Evolutionary conservation across 495 filamentous ascomycete genomes (phyloP), one percentile per base, ranked within the genome.

Genomic region (Penicillium maclennaniae): DNA sequence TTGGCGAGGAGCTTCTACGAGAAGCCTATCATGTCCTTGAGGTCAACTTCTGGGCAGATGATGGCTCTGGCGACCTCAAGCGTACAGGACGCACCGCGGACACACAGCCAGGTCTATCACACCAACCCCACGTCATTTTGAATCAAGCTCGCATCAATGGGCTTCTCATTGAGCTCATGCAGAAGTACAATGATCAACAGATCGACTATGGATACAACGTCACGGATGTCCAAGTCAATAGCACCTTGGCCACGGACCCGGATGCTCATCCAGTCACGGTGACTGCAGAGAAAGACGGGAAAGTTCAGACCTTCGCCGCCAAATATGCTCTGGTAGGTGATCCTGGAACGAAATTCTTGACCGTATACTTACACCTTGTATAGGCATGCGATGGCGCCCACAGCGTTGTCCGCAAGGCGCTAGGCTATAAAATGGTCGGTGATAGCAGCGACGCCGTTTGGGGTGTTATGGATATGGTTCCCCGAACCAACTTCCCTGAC

Each of bases 391-490:
- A 95, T 69, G 89, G 89, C 12, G 87, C 89, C 27, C 86, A 91
- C 62, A 88, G 84, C 61, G 68, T 69, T 31, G 75, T 91, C 20
- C 80, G 89, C 37, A 80, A 77, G 55, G 78, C 80, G 0, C 79
- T 95, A 19, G 86, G 86, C 3, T 83, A 81, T 62, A 75, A 77
- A 37, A 86, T 95, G 83, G 57, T 86, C 4, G 89, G 89, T 16
- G 88, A 95, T 61, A 84, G 76, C 58, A 85, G 75, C 28, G 87
- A 92, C 65, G 76, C 84, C 27, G 79, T 87, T 43, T 89, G 85
- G 85, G 90, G 91, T 53, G 90, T 95, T 14, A 87, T 93, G 83
- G 91, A 96, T 54, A 77, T 89, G 53, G 80, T 87, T 28, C 84
- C 87, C 6, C 75, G 71, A 6, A 92, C 90, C 0, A 69, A 84